Conservation (phyloP, 1,284 basidiomycete species). For the Irpex sp. region DNA sequence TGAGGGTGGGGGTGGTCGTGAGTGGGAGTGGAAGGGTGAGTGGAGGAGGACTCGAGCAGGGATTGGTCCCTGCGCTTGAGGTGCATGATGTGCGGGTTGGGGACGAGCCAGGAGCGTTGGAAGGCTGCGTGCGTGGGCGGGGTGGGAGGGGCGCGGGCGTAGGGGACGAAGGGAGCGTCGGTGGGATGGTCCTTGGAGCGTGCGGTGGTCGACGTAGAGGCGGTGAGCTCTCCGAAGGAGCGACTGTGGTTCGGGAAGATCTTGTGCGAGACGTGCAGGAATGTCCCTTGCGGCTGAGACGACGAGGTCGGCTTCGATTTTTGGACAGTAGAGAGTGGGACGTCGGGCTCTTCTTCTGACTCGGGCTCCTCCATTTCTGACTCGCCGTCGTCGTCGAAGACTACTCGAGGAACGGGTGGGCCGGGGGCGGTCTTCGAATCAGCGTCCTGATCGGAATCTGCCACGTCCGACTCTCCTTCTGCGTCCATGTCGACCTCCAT, state of each 20-base stretch:
- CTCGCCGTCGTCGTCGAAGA: constrained; percentile 1
- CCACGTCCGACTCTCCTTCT: background rate
- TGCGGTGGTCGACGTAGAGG: background rate
- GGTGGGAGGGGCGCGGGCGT: background rate
- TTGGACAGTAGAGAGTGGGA: background rate
- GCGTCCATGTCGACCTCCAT: background rate
- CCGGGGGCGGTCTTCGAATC: background rate
- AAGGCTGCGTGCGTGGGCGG: background rate
- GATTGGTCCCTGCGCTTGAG: background rate
- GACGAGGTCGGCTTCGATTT: background rate
- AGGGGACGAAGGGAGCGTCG: background rate
- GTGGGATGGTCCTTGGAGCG: background rate
- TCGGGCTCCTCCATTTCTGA: constrained; percentile 1
- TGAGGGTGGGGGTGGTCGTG: background rate
- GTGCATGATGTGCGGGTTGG: background rate
- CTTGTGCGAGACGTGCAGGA: background rate
- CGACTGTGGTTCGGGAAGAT: background rate
- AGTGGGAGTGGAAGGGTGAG: background rate
- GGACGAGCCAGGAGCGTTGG: background rate
- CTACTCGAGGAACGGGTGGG: background rate
- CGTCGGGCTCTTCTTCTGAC: background rate
- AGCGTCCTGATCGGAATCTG: background rate
- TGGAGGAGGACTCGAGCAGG: background rate
- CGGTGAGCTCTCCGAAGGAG: background rate
- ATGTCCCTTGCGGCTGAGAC: background rate